Evolutionary conservation across 495 filamentous ascomycete species (phyloP), one percentile per base, ranked within the genome.

Genomic region (Patellaria atrata): DNA sequence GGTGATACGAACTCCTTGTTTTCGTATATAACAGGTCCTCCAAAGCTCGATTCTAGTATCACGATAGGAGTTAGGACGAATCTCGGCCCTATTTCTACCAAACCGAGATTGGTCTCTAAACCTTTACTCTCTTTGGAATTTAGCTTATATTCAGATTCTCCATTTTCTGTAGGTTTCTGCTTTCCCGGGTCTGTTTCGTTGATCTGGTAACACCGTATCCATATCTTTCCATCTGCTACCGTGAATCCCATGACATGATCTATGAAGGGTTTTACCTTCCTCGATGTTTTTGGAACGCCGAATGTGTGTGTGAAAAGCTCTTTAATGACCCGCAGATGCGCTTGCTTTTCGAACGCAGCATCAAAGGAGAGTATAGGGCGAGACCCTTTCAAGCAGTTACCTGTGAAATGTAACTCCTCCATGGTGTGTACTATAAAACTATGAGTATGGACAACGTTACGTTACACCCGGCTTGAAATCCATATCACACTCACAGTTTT

Each of bases 1-100:
- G 89, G 91, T 47, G 77, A 84, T 34, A 97, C 82, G 51, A 94
- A 97, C 50, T 94, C 82, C 67, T 89, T 92, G 58, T 97, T 97
- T 70, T 96, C 85, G 62, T 93, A 96, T 43, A 97, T 86, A 36
- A 96, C 81, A 1, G 91, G 91, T 0, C 89, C 89, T 33, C 89
- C 89, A 47, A 99, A 99, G 41, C 79, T 83, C 19, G 79, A 82
- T 56, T 99, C 89, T 35, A 93, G 71, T 44, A 99, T 94, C 28
- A 96, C 73, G 40, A 96, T 96, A 2, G 91, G 89, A 29, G 87
- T 94, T 32, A 96, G 61, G 14, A 96, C 87, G 50, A 96, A 93
- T 30, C 89, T 69, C 4, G 91, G 87, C 1, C 89, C 91, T 37
- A 97, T 94, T 62, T 97, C 89, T 2, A 94, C 77, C 27, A 97